A percentile compares a stretch with the other conserved stretches of the same genome.
Evolutionary conservation across 2,329 filamentous ascomycete species (phyloP).

Genomic region (Phoma sp.): DNA sequence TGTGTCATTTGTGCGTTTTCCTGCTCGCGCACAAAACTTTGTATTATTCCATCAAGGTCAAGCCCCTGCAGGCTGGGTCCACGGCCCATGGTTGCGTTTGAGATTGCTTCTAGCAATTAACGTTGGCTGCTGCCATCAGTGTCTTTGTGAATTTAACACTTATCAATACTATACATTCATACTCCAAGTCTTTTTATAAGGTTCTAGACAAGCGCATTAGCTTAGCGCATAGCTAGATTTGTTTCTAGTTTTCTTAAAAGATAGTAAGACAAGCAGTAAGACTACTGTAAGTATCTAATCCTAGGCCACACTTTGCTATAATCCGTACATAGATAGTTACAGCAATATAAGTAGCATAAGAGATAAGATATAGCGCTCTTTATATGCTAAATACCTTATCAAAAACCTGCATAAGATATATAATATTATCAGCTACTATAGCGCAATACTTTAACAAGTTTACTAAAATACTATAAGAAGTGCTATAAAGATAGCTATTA

Average conservation of each 20-base stretch:
- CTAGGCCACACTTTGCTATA: conserved; percentile 52
- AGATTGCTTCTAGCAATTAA: conserved; percentile 7
- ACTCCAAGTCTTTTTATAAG: conserved; percentile 55
- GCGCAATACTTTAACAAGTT: conserved; percentile 56
- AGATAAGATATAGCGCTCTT: conserved; percentile 61
- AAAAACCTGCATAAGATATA: conserved; percentile 54
- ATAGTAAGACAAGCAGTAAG: conserved; percentile 56
- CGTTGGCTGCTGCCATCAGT: conserved; percentile 6
- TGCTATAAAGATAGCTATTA: conserved; percentile 57
- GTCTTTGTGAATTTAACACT: conserved; percentile 25
- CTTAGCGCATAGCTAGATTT: conserved; percentile 57
- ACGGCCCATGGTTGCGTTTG: conserved; percentile 17
- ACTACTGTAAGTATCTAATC: conserved; percentile 44
- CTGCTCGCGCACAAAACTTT: conserved; percentile 50
- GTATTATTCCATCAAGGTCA: conserved; percentile 52
- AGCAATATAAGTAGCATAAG: conserved; percentile 62
- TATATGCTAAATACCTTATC: conserved; percentile 54
- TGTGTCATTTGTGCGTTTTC: conserved; percentile 22
- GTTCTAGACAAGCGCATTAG: conserved; percentile 54
- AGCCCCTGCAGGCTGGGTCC: conserved; percentile 38
- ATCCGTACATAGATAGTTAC: conserved; percentile 62
- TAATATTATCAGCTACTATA: conserved; percentile 55
- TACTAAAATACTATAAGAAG: conserved; percentile 49
- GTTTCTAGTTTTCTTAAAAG: conserved; percentile 59
- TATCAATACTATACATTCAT: conserved; percentile 19